phyloP scores from a whole-genome alignment of 306 rosid genomes.

The Corylus avellana region DNA sequence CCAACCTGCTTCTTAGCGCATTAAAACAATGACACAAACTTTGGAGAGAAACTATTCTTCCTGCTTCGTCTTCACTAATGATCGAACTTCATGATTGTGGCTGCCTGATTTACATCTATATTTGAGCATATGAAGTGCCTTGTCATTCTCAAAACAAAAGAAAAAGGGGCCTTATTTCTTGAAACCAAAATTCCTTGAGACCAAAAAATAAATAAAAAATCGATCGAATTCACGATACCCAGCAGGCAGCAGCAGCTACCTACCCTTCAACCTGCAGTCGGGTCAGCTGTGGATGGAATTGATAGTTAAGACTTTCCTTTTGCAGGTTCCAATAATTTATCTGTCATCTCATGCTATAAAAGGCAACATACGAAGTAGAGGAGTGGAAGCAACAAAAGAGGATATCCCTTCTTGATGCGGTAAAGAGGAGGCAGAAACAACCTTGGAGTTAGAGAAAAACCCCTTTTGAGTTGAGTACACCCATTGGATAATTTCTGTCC shows the following conservation, averaged over 20 bases:
- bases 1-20: not conserved
- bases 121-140: too few species aligned
- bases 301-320: not conserved
- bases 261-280: not conserved
- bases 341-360: not conserved
- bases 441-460: constrained; percentile 21
- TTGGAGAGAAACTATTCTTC: not conserved
- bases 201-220: not conserved
- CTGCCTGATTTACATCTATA: not conserved
- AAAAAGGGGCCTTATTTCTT: not conserved
- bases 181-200: not conserved
- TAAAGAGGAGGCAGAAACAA: constrained; percentile 10
- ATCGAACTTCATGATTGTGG: not conserved
- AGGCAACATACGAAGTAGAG: not conserved
- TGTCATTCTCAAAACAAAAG: not conserved
- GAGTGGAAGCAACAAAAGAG: not conserved
- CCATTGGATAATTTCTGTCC: constrained; percentile 9
- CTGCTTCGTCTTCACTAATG: not conserved
- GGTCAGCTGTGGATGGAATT: constrained; percentile 21
- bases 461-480: not conserved
- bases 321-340: not conserved
- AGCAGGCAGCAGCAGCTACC: not conserved
- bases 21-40: not conserved
- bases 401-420: not conserved
- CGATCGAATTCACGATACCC: not conserved